Percentiles rank a stretch among this genome's conserved stretches.
Evolutionary conservation across 805 yeast genomes (phyloP).

Genomic region (Metschnikowia shivogae): DNA sequence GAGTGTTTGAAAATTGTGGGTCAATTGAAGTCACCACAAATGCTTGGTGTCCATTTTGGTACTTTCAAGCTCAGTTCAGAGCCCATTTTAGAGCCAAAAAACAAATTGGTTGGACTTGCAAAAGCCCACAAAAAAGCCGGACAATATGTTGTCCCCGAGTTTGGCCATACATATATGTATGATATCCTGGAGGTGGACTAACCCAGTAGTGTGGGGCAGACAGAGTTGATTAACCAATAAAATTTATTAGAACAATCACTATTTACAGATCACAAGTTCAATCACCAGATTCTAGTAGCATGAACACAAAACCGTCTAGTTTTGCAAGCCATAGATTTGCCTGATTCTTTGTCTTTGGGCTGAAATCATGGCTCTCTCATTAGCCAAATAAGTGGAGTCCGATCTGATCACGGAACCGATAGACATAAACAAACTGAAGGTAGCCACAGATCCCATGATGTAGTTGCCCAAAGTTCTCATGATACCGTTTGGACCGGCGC

Average conservation of each 20-base stretch:
- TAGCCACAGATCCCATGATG: slow-evolving; percentile 93
- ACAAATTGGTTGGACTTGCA: slow-evolving; percentile 49
- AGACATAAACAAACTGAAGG: slow-evolving; percentile 94
- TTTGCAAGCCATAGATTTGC: slow-evolving; percentile 16
- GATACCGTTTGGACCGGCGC: slow-evolving; percentile 98
- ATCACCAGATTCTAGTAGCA: neutral
- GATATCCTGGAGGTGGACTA: slow-evolving; percentile 22
- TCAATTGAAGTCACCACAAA: slow-evolving; percentile 55
- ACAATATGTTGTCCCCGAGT: slow-evolving; percentile 59
- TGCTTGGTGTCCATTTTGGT: slow-evolving; percentile 95
- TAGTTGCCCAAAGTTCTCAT: slow-evolving; percentile 96
- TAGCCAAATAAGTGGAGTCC: slow-evolving; percentile 40
- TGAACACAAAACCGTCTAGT: neutral
- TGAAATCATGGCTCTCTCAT: slow-evolving; percentile 17
- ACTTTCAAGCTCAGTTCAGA: slow-evolving; percentile 89
- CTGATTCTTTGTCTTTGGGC: slow-evolving; percentile 16
- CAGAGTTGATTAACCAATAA: neutral
- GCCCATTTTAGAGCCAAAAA: slow-evolving; percentile 79
- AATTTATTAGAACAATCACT: neutral
- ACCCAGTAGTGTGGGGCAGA: neutral
- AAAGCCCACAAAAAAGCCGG: slow-evolving; percentile 28
- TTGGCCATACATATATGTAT: slow-evolving; percentile 67
- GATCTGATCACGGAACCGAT: slow-evolving; percentile 90
- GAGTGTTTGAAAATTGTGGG: slow-evolving; percentile 69
- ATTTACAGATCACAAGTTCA: neutral